Percentiles rank a stretch among this genome's conserved stretches.
These are phyloP conservation scores for Heliamphora pulchella DNA, from an alignment of 179 eudicot genomes.

Conservation along the genomic window DNA sequence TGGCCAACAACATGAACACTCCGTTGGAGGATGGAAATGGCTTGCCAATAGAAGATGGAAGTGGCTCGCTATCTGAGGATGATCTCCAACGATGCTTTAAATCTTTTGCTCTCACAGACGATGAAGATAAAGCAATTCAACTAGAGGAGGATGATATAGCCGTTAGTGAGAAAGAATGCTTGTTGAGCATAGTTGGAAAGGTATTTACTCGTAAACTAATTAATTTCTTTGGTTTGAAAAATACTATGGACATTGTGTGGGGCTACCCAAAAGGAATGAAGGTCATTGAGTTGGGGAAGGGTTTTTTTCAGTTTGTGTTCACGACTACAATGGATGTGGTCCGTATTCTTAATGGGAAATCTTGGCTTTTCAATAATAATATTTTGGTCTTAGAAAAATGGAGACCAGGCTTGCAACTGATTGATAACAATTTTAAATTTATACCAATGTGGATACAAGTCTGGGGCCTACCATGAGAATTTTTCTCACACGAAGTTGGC, in stretches of 20 bases:
- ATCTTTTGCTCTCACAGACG: background rate
- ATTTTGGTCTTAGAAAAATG: background rate
- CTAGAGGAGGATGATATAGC: background rate
- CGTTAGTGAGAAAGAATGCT: background rate
- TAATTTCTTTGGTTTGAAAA: background rate
- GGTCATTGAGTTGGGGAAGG: background rate
- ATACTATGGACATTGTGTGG: background rate
- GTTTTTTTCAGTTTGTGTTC: background rate
- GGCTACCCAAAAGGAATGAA: background rate
- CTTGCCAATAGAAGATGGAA: no score
- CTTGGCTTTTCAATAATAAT: background rate
- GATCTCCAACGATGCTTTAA: background rate
- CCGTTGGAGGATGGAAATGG: no score
- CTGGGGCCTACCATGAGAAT: background rate
- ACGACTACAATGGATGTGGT: background rate
- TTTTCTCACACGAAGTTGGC: background rate
- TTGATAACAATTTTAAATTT: no score
- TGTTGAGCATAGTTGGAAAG: background rate
- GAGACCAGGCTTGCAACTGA: background rate
- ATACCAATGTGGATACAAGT: background rate
- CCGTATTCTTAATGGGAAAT: background rate
- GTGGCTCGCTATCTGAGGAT: background rate
- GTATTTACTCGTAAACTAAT: background rate
- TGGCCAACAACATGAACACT: no score
- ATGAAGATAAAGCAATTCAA: background rate